phyloP scores from a whole-genome alignment of 345 rosid species.

The Dipteronia sinensis region DNA sequence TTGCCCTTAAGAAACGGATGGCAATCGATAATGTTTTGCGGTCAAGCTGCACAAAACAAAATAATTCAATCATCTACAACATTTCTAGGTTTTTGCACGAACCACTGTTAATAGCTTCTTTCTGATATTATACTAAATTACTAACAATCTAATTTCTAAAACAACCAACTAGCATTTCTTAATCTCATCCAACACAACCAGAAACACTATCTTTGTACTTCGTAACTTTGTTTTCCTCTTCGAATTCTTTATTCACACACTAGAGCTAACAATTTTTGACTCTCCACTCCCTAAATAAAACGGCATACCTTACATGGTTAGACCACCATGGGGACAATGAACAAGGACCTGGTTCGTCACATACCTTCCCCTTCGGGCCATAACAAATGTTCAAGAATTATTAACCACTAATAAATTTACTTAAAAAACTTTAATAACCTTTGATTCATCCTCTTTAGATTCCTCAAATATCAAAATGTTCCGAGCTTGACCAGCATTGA shows the following conservation, averaged over 20 bases:
- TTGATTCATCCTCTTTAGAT: neutral
- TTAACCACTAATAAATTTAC: neutral
- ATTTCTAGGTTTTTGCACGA: neutral
- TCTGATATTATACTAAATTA: constrained; percentile 3
- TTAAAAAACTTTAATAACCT: neutral
- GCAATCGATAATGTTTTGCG: constrained; percentile 70
- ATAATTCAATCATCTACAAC: neutral
- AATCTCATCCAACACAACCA: neutral
- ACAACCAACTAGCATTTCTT: neutral
- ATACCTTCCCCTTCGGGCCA: neutral
- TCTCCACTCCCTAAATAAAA: neutral
- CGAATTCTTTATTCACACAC: neutral
- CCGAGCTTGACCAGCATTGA: neutral
- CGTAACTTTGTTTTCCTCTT: neutral
- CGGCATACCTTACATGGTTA: neutral
- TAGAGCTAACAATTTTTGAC: neutral
- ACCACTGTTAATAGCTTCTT: neutral
- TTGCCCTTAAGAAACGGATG: constrained; percentile 80
- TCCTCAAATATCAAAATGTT: neutral
- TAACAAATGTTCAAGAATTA: neutral
- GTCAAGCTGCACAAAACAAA: constrained; percentile 59
- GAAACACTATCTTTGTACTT: neutral
- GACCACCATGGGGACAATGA: neutral
- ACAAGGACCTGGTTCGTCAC: neutral
- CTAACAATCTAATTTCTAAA: neutral